phyloP scores from a whole-genome alignment of 139 green algal species.

The Picochlorum sp. region DNA sequence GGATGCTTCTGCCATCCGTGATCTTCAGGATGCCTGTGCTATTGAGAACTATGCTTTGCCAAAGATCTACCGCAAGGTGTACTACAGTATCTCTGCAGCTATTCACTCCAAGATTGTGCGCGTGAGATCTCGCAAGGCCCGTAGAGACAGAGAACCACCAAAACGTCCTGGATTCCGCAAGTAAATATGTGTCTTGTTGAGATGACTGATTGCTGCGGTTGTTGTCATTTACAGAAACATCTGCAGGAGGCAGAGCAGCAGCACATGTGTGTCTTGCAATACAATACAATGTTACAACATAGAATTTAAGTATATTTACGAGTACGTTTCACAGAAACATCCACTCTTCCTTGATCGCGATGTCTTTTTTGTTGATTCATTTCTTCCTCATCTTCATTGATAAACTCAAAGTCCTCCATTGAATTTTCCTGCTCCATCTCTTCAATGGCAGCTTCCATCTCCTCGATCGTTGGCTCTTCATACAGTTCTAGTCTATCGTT shows the following conservation, averaged over 20 bases:
- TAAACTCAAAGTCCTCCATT: background rate
- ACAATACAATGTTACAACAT: background rate
- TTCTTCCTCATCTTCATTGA: no score
- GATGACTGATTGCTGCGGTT: no score
- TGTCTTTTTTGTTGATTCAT: background rate
- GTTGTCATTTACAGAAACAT: no score
- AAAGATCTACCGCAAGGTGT: slow-evolving; percentile 99
- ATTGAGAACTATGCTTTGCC: slow-evolving; percentile 90
- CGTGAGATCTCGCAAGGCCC: slow-evolving; percentile 79
- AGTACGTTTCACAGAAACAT: slow-evolving; percentile 8
- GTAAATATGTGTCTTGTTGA: slow-evolving; percentile 3
- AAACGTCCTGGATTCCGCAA: slow-evolving; percentile 33
- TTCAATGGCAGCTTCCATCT: slow-evolving; percentile 8
- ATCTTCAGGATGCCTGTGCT: slow-evolving; percentile 94
- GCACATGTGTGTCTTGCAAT: background rate
- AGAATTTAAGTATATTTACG: slow-evolving; percentile 2
- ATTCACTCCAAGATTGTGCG: slow-evolving; percentile 99
- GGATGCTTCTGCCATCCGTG: slow-evolving; percentile 93
- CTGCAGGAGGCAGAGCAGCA: no score
- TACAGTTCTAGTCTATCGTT: slow-evolving; percentile 51
- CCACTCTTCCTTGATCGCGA: background rate
- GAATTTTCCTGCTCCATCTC: background rate
- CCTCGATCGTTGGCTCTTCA: slow-evolving; percentile 40
- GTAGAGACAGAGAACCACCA: slow-evolving; percentile 87
- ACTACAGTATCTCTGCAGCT: slow-evolving; percentile 98